phyloP scores from a whole-genome alignment of 257 asterid species.

The Dorcoceras hygrometricum region DNA sequence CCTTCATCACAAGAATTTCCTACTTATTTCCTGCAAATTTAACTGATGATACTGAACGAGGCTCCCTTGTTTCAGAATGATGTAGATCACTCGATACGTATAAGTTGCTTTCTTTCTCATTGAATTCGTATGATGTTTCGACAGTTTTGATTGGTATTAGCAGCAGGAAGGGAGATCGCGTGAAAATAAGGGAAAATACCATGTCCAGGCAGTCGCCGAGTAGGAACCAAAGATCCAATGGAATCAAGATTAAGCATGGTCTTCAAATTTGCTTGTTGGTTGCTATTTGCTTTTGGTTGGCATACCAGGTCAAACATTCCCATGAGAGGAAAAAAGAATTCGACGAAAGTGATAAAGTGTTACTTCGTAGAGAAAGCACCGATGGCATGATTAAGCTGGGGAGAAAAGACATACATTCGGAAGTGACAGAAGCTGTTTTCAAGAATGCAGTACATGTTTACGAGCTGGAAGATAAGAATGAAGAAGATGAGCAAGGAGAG shows the following conservation, averaged over 20 bases:
- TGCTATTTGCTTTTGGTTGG: slow-evolving; percentile 88
- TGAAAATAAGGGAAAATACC: slow-evolving; percentile 27
- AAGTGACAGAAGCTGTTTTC: slow-evolving; percentile 29
- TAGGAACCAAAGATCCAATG: slow-evolving; percentile 75
- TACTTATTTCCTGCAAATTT: too few species aligned
- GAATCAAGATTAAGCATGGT: slow-evolving; percentile 58
- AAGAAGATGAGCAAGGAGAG: slow-evolving; percentile 48
- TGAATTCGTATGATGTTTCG: slow-evolving; percentile 3
- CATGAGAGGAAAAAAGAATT: slow-evolving; percentile 73
- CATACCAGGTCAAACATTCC: slow-evolving; percentile 91
- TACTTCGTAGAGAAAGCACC: slow-evolving; percentile 24
- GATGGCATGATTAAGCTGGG: slow-evolving; percentile 51
- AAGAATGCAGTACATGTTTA: not conserved
- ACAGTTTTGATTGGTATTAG: slow-evolving; percentile 27
- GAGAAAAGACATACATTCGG: slow-evolving; percentile 58
- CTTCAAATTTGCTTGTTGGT: slow-evolving; percentile 76
- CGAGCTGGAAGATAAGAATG: slow-evolving; percentile 31
- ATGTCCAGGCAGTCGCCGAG: slow-evolving; percentile 77
- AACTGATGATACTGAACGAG: not conserved
- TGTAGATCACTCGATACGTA: not conserved
- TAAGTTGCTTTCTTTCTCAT: not conserved
- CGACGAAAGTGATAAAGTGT: slow-evolving; percentile 50
- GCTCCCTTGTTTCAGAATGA: not conserved
- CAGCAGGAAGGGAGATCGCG: slow-evolving; percentile 18
- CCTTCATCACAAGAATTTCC: not conserved